Percentiles rank a stretch among this genome's conserved stretches.
These are phyloP conservation scores for Glutinoglossum americanum DNA, from an alignment of 495 filamentous ascomycete species.

Conservation along the genomic window DNA sequence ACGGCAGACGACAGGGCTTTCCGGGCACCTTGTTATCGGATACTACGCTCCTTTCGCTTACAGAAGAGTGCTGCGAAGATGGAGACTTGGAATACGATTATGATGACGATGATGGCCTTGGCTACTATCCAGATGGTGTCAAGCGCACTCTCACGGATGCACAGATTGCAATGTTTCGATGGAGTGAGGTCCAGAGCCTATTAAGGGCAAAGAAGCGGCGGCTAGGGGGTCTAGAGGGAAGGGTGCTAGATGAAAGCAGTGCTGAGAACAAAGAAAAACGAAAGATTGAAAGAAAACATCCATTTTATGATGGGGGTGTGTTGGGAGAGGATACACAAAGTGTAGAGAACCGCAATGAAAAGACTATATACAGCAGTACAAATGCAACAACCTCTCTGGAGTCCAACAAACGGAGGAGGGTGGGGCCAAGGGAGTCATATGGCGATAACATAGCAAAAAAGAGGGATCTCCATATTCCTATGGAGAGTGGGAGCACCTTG, in stretches of 20 bases:
- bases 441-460: background rate
- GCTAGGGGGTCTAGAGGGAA: background rate
- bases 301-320: background rate
- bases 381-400: background rate
- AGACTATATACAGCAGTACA: background rate
- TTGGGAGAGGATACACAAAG: background rate
- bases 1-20: background rate
- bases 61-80: background rate
- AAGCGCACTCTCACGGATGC: constrained; percentile 86
- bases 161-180: constrained; percentile 75
- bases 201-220: constrained; percentile 25
- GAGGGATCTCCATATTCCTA: background rate
- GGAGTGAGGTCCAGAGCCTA: constrained; percentile 64
- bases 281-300: background rate
- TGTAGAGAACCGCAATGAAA: background rate
- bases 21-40: background rate
- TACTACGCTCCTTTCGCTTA: background rate
- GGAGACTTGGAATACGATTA: constrained; percentile 14
- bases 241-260: background rate
- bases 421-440: background rate
- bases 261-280: background rate
- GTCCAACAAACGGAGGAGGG: background rate
- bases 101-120: constrained; percentile 50
- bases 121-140: constrained; percentile 73
- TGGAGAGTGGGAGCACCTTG: background rate